phyloP scores from a whole-genome alignment of 2,329 filamentous ascomycete genomes.

The Peltaster fructicola region DNA sequence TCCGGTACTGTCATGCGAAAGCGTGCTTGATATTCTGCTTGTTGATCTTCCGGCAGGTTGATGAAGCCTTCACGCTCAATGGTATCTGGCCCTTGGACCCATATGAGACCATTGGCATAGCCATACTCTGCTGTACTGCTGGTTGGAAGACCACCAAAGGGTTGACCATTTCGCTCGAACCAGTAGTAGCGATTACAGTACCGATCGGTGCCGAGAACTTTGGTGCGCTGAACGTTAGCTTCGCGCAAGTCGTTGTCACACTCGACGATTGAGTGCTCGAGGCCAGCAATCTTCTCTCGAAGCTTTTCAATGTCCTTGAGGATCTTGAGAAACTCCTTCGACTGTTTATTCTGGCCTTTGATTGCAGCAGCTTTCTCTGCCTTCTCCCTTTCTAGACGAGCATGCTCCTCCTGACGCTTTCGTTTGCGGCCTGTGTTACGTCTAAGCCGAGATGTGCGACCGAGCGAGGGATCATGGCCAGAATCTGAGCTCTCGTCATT shows the following conservation, averaged over 20 bases:
- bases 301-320: conserved; percentile 80
- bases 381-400: conserved; percentile 49
- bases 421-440: conserved; percentile 44
- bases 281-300: conserved; percentile 59
- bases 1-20: conserved; percentile 73
- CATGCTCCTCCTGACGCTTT: conserved; percentile 39
- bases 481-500: conserved; percentile 41
- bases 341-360: conserved; percentile 48
- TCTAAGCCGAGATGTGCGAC: conserved; percentile 37
- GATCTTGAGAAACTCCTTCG: conserved; percentile 76
- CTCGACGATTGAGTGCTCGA: conserved; percentile 68
- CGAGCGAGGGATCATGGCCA: conserved; percentile 47
- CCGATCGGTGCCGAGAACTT: conserved; percentile 77
- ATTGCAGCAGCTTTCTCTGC: conserved; percentile 40
- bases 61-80: conserved; percentile 76
- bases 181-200: conserved; percentile 99
- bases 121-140: conserved; percentile 75
- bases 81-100: conserved; percentile 89
- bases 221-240: conserved; percentile 79
- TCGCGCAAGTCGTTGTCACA: conserved; percentile 87
- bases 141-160: conserved; percentile 69
- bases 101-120: conserved; percentile 88
- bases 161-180: conserved; percentile 98
- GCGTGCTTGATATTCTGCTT: conserved; percentile 56
- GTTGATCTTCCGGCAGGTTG: conserved; percentile 52